Evolutionary conservation across 2,329 filamentous ascomycete species (phyloP).

Genomic region (Apiospora arundinis): DNA sequence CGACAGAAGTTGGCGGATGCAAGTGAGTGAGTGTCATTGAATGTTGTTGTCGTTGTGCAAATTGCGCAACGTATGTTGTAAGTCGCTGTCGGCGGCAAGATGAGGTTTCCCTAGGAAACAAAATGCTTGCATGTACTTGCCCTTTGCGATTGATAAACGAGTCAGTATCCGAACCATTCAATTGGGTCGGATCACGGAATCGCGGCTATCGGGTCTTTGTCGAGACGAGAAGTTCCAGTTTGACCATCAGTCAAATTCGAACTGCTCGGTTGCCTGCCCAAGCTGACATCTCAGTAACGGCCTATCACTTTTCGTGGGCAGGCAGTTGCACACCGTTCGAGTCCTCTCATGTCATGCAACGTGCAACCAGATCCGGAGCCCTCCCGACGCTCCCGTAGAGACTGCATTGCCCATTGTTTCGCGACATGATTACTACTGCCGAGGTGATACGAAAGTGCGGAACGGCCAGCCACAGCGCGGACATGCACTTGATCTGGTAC

Average conservation of each 20-base stretch:
- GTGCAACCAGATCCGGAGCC: neutral
- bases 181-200: conserved; percentile 4
- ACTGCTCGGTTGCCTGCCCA: no score
- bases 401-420: neutral
- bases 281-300: no score
- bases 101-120: neutral
- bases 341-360: neutral
- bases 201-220: neutral
- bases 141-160: neutral
- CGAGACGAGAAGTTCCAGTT: neutral
- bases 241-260: neutral
- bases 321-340: neutral
- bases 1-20: neutral
- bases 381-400: neutral
- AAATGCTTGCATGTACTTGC: conserved; percentile 8
- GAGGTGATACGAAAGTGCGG: conserved; percentile 1
- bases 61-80: neutral
- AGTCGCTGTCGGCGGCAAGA: no score
- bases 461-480: conserved; percentile 16
- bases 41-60: neutral
- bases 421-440: neutral
- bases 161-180: neutral
- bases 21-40: neutral
- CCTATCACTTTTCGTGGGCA: neutral
- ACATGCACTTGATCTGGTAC: conserved; percentile 19